Evolutionary conservation across 129 eudicot species (phyloP).

Genomic region (Lactuca saligna): DNA sequence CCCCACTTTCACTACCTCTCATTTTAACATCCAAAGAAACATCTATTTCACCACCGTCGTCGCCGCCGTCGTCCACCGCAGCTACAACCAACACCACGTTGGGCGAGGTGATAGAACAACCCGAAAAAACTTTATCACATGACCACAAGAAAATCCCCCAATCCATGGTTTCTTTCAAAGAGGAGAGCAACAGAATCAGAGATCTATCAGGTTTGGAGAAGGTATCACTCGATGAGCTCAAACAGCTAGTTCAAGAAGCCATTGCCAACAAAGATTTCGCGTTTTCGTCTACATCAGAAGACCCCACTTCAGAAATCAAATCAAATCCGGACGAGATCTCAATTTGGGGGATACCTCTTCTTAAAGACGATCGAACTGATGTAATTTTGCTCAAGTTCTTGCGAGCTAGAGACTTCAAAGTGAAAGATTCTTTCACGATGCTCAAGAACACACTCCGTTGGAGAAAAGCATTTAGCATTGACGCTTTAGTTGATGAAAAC

Average conservation of each 20-base stretch:
- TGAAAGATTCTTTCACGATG: slow-evolving; percentile 64
- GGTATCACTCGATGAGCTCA: slow-evolving; percentile 44
- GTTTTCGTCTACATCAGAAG: slow-evolving; percentile 26
- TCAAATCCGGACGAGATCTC: slow-evolving; percentile 50
- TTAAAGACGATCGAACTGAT: slow-evolving; percentile 66
- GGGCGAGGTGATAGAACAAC: slow-evolving; percentile 30
- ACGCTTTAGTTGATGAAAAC: slow-evolving; percentile 54
- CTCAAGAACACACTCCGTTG: slow-evolving; percentile 59
- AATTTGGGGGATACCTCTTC: slow-evolving; percentile 78
- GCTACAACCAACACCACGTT: neutral
- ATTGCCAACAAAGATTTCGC: slow-evolving; percentile 38
- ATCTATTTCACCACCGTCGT: slow-evolving; percentile 14
- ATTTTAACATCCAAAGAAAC: slow-evolving; percentile 27
- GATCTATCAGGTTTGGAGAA: slow-evolving; percentile 52
- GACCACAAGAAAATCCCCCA: slow-evolving; percentile 29
- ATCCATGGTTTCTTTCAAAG: slow-evolving; percentile 52
- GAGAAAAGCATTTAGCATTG: slow-evolving; percentile 71
- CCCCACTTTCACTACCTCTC: slow-evolving; percentile 31
- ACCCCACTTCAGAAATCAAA: slow-evolving; percentile 35
- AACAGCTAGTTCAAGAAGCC: slow-evolving; percentile 42
- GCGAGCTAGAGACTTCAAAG: slow-evolving; percentile 78
- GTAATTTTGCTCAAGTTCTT: slow-evolving; percentile 71
- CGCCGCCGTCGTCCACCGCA: slow-evolving; percentile 7
- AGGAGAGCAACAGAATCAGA: slow-evolving; percentile 46
- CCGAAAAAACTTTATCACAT: slow-evolving; percentile 14